Percentiles rank a stretch among this genome's conserved stretches.
phyloP scores from a whole-genome alignment of 305 asterid species.

The Ajuga reptans region DNA sequence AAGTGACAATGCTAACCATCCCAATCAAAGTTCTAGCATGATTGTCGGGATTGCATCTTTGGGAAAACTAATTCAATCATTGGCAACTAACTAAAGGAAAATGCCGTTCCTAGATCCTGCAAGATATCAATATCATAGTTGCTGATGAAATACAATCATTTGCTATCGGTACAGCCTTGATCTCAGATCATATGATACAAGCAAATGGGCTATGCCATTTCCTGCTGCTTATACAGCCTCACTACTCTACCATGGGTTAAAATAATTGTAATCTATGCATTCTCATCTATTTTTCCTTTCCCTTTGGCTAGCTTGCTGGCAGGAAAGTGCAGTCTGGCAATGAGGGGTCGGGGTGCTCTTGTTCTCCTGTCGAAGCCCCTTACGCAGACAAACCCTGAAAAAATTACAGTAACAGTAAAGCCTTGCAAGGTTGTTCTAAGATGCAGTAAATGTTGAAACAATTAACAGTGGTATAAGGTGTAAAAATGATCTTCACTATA shows the following conservation, averaged over 20 bases:
- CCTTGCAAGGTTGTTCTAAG: background rate
- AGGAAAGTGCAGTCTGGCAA: constrained; percentile 85
- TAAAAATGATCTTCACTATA: background rate
- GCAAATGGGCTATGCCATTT: constrained; percentile 17
- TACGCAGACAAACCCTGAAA: constrained; percentile 87
- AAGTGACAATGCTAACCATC: background rate
- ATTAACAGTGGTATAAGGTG: background rate
- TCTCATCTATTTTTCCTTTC: constrained; percentile 48
- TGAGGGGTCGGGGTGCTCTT: constrained; percentile 83
- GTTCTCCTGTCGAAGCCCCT: constrained; percentile 76
- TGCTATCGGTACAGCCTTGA: constrained; percentile 16
- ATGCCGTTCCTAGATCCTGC: constrained; percentile 16
- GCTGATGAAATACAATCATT: constrained; percentile 16
- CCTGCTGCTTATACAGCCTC: constrained; percentile 13
- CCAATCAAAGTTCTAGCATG: background rate
- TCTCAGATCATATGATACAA: constrained; percentile 26
- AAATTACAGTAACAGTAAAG: constrained; percentile 12
- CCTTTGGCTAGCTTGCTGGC: constrained; percentile 62
- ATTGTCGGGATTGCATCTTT: background rate
- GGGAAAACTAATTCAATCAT: constrained; percentile 7
- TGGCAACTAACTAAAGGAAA: constrained; percentile 13
- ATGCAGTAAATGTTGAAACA: background rate
- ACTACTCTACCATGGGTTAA: constrained; percentile 6
- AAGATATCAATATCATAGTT: constrained; percentile 4
- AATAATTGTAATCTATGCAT: constrained; percentile 12